A percentile compares a stretch with the other conserved stretches of the same genome.
Conservation (phyloP, 192 early-diverging fungal species). For the Coemansia sp. region DNA sequence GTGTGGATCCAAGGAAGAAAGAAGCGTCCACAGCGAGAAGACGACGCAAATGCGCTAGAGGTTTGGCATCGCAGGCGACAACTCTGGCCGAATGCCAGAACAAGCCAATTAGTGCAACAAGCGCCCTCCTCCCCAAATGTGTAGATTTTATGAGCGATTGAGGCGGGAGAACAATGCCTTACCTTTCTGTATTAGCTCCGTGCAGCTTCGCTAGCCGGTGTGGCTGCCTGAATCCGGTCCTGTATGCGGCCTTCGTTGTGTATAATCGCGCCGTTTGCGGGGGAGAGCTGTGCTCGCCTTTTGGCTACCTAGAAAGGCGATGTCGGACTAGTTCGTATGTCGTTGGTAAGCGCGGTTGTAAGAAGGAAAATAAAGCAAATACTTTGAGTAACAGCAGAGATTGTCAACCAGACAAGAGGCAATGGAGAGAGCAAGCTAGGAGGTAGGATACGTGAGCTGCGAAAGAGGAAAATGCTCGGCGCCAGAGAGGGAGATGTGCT, state of each 20-base stretch:
- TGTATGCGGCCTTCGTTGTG: not conserved
- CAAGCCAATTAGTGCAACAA: not conserved
- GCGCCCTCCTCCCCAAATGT: not conserved
- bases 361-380: not conserved
- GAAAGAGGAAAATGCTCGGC: not conserved
- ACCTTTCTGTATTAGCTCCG: not conserved
- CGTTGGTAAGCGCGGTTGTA: not conserved
- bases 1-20: not conserved
- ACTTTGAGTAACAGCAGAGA: not conserved
- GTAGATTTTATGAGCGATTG: slow-evolving; percentile 2
- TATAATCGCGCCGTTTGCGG: not conserved
- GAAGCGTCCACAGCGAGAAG: not conserved
- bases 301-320: not conserved
- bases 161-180: not conserved
- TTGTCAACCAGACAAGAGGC: not conserved
- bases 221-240: not conserved
- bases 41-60: not conserved
- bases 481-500: not conserved
- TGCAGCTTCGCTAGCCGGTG: not conserved
- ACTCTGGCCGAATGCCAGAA: not conserved
- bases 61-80: not conserved
- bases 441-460: not conserved
- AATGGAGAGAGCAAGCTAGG: not conserved
- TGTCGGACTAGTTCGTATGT: not conserved
- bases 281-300: not conserved